phyloP scores from a whole-genome alignment of 495 filamentous ascomycete species.

The Talaromyces proteolyticus region DNA sequence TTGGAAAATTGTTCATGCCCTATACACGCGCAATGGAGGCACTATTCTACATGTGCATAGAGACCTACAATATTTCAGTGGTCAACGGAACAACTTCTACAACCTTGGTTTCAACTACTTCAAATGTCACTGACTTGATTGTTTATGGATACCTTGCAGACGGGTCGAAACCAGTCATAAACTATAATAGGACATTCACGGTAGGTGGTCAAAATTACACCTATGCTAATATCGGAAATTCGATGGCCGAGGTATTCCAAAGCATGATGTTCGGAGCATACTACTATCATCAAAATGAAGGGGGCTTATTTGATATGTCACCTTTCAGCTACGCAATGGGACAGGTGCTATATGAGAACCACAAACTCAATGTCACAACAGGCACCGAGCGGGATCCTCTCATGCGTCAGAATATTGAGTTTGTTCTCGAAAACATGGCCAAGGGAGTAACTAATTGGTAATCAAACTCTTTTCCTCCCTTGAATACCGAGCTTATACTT shows the following conservation, averaged over 20 bases:
- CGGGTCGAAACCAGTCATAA: neutral
- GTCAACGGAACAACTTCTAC: neutral
- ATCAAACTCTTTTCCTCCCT: too few relatives aligned
- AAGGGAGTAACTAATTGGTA: conserved; percentile 3
- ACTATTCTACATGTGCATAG: conserved; percentile 4
- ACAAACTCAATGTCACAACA: neutral
- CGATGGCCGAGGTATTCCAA: neutral
- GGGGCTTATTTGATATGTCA: neutral
- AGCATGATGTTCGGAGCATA: neutral
- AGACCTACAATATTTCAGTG: neutral
- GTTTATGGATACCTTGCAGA: neutral
- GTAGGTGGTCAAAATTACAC: neutral
- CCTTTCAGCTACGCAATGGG: conserved; percentile 1
- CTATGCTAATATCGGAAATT: neutral
- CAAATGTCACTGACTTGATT: neutral
- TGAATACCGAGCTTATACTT: neutral
- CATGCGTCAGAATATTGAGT: neutral
- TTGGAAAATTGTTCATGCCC: neutral
- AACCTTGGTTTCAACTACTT: neutral
- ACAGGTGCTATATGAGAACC: neutral
- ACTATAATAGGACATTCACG: neutral
- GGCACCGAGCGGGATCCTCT: neutral
- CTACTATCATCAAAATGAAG: neutral
- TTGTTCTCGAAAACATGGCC: neutral
- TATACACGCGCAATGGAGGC: conserved; percentile 1